phyloP scores from a whole-genome alignment of 257 asterid species.

The Gardenia jasminoides region DNA sequence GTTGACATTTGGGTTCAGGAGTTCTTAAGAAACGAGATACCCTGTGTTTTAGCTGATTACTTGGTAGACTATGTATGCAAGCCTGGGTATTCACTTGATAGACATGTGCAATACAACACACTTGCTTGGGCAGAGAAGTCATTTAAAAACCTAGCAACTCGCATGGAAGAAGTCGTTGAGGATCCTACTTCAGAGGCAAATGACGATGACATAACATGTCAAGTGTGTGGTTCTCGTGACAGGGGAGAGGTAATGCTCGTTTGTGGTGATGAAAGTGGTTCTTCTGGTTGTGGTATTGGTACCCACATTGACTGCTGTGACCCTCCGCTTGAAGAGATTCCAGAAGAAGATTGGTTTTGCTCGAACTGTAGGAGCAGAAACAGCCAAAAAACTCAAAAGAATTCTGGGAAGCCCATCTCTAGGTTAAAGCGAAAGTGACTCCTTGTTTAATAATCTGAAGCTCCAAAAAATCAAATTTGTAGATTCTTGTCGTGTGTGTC shows the following conservation, averaged over 20 bases:
- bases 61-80: slow-evolving; percentile 93
- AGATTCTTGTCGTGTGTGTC: not conserved
- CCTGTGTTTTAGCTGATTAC: slow-evolving; percentile 78
- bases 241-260: slow-evolving; percentile 78
- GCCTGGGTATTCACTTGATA: slow-evolving; percentile 74
- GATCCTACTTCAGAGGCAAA: slow-evolving; percentile 35
- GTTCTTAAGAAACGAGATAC: slow-evolving; percentile 66
- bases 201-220: slow-evolving; percentile 43
- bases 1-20: slow-evolving; percentile 88
- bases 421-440: slow-evolving; percentile 5
- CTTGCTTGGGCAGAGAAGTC: slow-evolving; percentile 78
- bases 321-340: slow-evolving; percentile 67
- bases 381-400: not conserved
- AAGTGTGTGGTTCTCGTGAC: slow-evolving; percentile 50
- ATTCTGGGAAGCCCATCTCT: slow-evolving; percentile 1
- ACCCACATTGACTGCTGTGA: slow-evolving; percentile 61
- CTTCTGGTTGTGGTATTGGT: slow-evolving; percentile 64
- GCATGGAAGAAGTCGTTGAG: slow-evolving; percentile 44
- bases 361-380: slow-evolving; percentile 27
- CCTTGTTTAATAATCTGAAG: too few species aligned
- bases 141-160: slow-evolving; percentile 34
- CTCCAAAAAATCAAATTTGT: too few species aligned
- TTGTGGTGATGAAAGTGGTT: slow-evolving; percentile 62
- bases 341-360: slow-evolving; percentile 76
- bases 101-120: slow-evolving; percentile 76